Base-by-base conservation (phyloP, 108 stramenopile species). In the Nitzschia putrida region DNA sequence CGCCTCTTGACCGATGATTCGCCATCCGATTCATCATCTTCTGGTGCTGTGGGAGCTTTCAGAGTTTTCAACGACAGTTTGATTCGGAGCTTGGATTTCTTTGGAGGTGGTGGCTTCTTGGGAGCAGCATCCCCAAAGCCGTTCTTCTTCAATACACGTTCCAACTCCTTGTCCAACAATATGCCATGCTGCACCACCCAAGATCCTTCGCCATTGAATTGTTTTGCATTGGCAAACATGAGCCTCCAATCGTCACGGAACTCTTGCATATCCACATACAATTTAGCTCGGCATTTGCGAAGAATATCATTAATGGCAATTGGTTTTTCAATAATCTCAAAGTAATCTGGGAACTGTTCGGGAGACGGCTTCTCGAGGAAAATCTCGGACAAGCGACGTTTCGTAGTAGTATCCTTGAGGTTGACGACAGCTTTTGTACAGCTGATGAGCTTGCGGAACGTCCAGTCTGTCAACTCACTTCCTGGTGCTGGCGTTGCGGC, bases 251-350 rank as follows among this genome's bases (percentile, higher is more conserved):
- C 92, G 40, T 85, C 83, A 14, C 73, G 69, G 56, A 79, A 93
- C 49, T 90, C 89, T 26, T 67, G 70, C 16, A 89, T 41, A 57
- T 73, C 65, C 3, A 78, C 60, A 68, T 91, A 93, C 2, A 88
- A 63, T 47, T 89, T 87, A 23, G 81, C 83, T 23, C 88, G 64
- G 73, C 88, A 89, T 64, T 91, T 91, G 40, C 87, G 78, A 53
- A 93, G 71, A 61, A 93, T 93, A 44, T 93, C 92, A 67, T 91
- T 93, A 81, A 93, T 93, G 10, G 89, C 92, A 57, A 93, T 91
- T 4, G 92, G 92, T 53, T 85, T 83, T 8, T 86, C 81, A 66
- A 93, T 87, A 16, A 91, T 34, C 68, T 87, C 81, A 60, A 91
- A 93, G 63, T 93, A 93, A 58, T 93, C 89, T 26, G 92, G 87